Evolutionary conservation across 2,329 filamentous ascomycete genomes (phyloP), one percentile per base, ranked within the genome.

Genomic region (Cercospora citrullina): DNA sequence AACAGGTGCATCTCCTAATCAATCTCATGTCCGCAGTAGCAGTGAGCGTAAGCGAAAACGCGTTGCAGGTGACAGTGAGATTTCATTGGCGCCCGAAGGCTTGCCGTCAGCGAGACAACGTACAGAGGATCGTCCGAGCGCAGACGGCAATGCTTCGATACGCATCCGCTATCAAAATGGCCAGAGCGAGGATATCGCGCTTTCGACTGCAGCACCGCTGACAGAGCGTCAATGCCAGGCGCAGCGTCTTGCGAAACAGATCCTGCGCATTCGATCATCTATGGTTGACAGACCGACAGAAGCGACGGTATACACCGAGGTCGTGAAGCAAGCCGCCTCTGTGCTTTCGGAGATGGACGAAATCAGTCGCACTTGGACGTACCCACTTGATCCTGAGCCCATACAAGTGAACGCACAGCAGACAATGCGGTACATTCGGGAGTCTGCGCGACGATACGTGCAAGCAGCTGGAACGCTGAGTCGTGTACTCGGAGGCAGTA

Each of bases 391-490:
- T 64, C 87, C 87, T 5, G 77, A 79, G 10, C 77, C 79, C 2
- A 82, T 86, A 23, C 83, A 86, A 45, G 83, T 89, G 10, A 75
- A 79, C 10, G 75, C 86, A 6, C 86, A 90, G 72, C 84, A 86
- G 71, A 84, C 83, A 8, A 79, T 89, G 26, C 85, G 87, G 33
- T 81, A 82, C 31, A 82, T 85, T 69, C 84, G 87, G 45, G 84
- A 86, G 69, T 81, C 85, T 18, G 81, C 84, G 33, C 84, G 86
- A 75, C 83, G 87, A 66, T 90, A 89, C 74, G 84, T 89, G 1
- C 88, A 90, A 77, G 87, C 86, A 53, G 81, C 86, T 42, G 88
- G 87, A 28, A 86, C 85, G 3, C 77, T 90, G 18, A 81, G 87
- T 16, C 80, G 84, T 61, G 82, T 84, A 1, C 78, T 90, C n/a